Evolutionary conservation across 164 flowering plant species (phyloP).

Genomic region (Stephania japonica): DNA sequence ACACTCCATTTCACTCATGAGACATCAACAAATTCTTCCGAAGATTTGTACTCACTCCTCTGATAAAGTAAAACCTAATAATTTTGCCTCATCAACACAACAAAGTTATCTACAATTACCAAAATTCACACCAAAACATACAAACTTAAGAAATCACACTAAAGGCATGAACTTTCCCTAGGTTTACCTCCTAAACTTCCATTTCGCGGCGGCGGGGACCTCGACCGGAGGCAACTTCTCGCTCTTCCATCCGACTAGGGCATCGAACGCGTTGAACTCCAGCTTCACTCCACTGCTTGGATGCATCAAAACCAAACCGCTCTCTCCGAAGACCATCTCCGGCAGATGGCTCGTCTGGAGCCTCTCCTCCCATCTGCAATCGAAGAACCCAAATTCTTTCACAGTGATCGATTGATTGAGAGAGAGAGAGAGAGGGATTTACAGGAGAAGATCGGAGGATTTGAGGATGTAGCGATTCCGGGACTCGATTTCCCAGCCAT

Average conservation of each 20-base stretch:
- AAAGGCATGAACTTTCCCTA: neutral
- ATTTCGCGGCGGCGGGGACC: slow-evolving; percentile 93
- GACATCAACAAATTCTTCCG: too few species aligned
- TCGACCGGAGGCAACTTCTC: slow-evolving; percentile 89
- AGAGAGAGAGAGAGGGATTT: slow-evolving; percentile 6
- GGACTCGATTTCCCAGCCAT: slow-evolving; percentile 85
- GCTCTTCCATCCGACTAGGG: slow-evolving; percentile 79
- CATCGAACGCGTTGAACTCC: slow-evolving; percentile 87
- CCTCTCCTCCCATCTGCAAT: slow-evolving; percentile 73
- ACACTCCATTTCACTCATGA: too few species aligned
- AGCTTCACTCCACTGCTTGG: slow-evolving; percentile 43
- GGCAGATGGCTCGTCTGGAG: slow-evolving; percentile 78
- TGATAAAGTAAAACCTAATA: neutral
- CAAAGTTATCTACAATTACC: neutral
- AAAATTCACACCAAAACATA: neutral
- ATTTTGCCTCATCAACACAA: neutral
- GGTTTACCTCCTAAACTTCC: slow-evolving; percentile 82
- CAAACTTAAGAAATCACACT: neutral
- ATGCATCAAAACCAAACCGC: slow-evolving; percentile 60
- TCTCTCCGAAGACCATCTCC: slow-evolving; percentile 96
- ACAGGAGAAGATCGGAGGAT: slow-evolving; percentile 43
- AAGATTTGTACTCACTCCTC: too few species aligned
- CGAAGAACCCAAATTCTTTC: slow-evolving; percentile 6
- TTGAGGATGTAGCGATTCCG: slow-evolving; percentile 57
- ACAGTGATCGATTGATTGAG: neutral